Evolutionary conservation across 306 rosid species (phyloP), one percentile per base, ranked within the genome.

Genomic region (Sechiopsis laciniata): DNA sequence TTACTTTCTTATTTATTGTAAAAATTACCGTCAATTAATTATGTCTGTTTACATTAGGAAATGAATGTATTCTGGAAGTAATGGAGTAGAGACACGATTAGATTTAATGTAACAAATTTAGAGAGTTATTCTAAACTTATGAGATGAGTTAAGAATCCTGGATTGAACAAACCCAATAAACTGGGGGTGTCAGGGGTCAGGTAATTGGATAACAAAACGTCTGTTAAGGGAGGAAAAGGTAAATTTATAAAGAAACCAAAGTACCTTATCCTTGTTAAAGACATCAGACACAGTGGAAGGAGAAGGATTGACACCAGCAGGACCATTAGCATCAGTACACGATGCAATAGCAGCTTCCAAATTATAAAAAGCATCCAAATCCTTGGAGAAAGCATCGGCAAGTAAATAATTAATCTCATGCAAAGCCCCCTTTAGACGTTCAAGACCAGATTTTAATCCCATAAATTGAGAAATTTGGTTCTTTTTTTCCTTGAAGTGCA

Each of bases 401-500:
- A 91, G 70, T 77, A 83, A 78, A 83, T 73, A 75, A 58, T 77
- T 85, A 73, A 83, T 77, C 78, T 91, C 97, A 37, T 61, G 71
- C 79, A 95, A 85, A 54, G 85, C 81, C 80, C 80, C 80, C 82
- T 83, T 83, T 63, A 89, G 86, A 83, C 79, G 86, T 79, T 83
- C 85, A 76, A 91, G 65, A 77, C 63, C 69, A 80, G 96, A 88
- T 80, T 84, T 89, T 22, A 94, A 77, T 66, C 73, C 91, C 77
- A 78, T 79, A 60, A 89, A 78, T 81, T 91, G 88, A 74, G 89
- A 80, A 64, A 81, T 66, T 78, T 85, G 85, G 75, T 75, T 80
- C 77, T 81, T 80, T 71, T 81, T 88, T 74, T 83, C 96, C 79
- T 80, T 79, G 48, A 80, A 80, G 51, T 59, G 87, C 76, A 80